Evolutionary conservation across 1,139 yeast species (phyloP).

Genomic region (Magnusiomyces paraingens): DNA sequence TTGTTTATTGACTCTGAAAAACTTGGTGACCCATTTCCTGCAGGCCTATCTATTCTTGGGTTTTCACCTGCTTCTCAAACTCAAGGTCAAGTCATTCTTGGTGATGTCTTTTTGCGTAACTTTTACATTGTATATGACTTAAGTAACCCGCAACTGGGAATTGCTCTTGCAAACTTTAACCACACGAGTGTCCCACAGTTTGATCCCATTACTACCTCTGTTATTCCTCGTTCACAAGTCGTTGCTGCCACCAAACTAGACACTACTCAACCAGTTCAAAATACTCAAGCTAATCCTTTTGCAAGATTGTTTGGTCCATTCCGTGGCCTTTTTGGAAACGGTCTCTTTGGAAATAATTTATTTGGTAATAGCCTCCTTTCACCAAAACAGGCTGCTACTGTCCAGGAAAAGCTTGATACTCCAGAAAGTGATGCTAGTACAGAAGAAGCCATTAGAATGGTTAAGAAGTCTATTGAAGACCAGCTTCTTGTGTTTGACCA

Average conservation of each 20-base stretch:
- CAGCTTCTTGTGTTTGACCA: too few species aligned
- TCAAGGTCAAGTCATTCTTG: constrained; percentile 22
- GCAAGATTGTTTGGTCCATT: not conserved
- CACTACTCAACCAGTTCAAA: not conserved
- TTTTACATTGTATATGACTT: constrained; percentile 27
- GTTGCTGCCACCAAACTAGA: constrained; percentile 6
- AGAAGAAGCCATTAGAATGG: too few species aligned
- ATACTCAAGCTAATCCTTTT: not conserved
- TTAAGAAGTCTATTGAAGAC: too few species aligned
- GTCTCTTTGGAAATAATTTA: not conserved
- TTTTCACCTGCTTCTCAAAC: constrained; percentile 20
- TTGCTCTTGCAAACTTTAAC: constrained; percentile 24
- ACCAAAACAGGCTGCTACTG: too few species aligned
- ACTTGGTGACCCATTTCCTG: constrained; percentile 19
- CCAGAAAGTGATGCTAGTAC: too few species aligned
- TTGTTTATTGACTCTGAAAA: constrained; percentile 20
- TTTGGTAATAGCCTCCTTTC: not conserved
- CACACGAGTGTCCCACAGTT: constrained; percentile 8
- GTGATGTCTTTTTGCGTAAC: constrained; percentile 27
- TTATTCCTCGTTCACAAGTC: constrained; percentile 15
- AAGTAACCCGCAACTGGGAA: constrained; percentile 23
- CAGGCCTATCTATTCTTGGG: constrained; percentile 20
- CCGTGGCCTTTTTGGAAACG: constrained; percentile 1
- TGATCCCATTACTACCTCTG: constrained; percentile 17
- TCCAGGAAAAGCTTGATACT: too few species aligned